Percentiles rank a stretch among this genome's conserved stretches.
Conservation (phyloP, 345 rosid genomes). For the Rhodomyrtus tomentosa region DNA sequence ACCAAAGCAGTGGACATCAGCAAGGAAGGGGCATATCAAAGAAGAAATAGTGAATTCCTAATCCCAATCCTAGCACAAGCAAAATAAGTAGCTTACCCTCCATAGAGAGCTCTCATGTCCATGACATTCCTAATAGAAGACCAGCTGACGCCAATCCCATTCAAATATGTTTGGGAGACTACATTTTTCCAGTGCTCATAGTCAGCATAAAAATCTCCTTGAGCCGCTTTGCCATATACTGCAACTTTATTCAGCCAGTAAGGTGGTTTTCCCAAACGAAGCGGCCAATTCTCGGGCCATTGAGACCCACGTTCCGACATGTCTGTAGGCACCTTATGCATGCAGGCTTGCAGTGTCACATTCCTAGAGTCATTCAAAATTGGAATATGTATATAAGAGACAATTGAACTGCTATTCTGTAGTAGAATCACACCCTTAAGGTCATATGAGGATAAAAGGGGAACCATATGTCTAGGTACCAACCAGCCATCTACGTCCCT, state of each 20-base stretch:
- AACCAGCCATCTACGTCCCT: neutral
- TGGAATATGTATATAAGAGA: neutral
- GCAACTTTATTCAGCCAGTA: conserved; percentile 63
- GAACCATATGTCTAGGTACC: neutral
- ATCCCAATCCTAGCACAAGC: neutral
- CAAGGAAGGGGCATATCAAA: neutral
- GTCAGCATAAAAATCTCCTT: conserved; percentile 52
- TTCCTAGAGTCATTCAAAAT: conserved; percentile 33
- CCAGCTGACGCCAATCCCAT: conserved; percentile 55
- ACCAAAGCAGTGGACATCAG: neutral
- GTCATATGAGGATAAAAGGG: neutral
- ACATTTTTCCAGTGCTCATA: conserved; percentile 58
- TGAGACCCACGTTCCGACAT: conserved; percentile 45
- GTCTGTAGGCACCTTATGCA: conserved; percentile 58
- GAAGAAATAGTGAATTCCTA: neutral
- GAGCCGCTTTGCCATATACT: conserved; percentile 60
- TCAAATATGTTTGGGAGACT: conserved; percentile 45
- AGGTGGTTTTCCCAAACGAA: conserved; percentile 50
- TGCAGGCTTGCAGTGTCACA: conserved; percentile 67
- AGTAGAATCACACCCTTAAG: neutral
- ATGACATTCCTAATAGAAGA: conserved; percentile 66
- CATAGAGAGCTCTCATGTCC: conserved; percentile 94
- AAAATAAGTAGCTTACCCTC: conserved; percentile 48
- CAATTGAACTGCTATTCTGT: neutral
- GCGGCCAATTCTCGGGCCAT: conserved; percentile 74